phyloP scores from a whole-genome alignment of 257 asterid genomes.

The Orobanche coerulescens region DNA sequence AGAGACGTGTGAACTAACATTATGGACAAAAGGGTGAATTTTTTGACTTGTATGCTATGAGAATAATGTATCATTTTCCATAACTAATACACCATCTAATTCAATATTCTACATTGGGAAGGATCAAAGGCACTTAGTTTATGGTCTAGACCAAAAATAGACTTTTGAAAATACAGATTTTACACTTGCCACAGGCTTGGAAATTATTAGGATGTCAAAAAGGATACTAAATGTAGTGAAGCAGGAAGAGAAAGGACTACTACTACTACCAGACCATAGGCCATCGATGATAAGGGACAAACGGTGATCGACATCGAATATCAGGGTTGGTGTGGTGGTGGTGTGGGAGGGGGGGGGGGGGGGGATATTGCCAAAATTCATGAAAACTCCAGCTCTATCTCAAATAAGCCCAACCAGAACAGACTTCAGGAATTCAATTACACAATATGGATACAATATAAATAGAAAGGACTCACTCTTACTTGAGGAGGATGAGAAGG shows the following conservation, averaged over 20 bases:
- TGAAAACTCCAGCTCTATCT: constrained; percentile 2
- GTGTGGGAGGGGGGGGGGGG: too few relatives aligned
- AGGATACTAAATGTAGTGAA: background rate
- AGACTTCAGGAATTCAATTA: background rate
- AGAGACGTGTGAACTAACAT: background rate
- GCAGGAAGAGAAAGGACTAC: background rate
- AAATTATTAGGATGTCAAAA: background rate
- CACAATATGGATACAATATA: background rate
- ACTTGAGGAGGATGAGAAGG: constrained; percentile 36
- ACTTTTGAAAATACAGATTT: background rate
- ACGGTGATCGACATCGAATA: background rate
- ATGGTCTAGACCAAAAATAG: background rate
- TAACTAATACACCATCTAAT: background rate
- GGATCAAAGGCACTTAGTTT: background rate
- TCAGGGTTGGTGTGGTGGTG: too few relatives aligned
- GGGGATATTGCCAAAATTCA: too few relatives aligned
- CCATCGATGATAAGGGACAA: background rate
- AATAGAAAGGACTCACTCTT: constrained; percentile 12
- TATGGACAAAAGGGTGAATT: background rate
- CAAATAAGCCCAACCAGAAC: background rate
- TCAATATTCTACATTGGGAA: background rate
- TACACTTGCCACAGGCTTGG: background rate
- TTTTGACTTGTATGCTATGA: background rate
- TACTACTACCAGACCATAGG: background rate
- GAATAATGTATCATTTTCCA: background rate